phyloP scores from a whole-genome alignment of 306 rosid genomes.

The Trifolium pratense region DNA sequence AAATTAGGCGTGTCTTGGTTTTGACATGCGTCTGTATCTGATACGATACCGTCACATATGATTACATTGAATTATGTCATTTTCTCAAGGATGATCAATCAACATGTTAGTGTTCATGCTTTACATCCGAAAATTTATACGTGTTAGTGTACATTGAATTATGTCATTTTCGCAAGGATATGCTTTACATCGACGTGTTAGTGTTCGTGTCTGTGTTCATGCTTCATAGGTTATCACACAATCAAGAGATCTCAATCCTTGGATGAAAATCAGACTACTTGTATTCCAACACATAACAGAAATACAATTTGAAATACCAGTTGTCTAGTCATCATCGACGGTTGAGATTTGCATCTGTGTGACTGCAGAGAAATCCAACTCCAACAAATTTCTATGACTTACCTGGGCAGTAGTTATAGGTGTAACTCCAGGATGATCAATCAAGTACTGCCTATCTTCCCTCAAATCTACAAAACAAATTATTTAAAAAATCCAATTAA shows the following conservation, averaged over 20 bases:
- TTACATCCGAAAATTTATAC: no score
- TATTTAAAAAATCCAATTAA: slow-evolving; percentile 8
- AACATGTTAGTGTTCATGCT: no score
- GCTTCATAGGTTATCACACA: no score
- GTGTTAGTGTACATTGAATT: no score
- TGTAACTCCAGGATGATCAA: slow-evolving; percentile 70
- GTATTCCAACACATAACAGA: neutral
- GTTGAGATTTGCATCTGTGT: neutral
- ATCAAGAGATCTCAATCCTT: neutral
- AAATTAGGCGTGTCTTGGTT: no score
- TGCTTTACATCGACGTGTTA: no score
- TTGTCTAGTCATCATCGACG: neutral
- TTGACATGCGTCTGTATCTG: no score
- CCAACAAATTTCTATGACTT: neutral
- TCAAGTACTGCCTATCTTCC: slow-evolving; percentile 61
- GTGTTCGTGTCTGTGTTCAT: no score
- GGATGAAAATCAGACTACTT: neutral
- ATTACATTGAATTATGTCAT: no score
- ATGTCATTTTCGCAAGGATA: no score
- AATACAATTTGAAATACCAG: neutral
- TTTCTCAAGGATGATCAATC: no score
- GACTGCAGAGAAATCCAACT: neutral
- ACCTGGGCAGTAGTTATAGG: slow-evolving; percentile 68
- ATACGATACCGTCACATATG: no score
- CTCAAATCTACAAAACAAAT: slow-evolving; percentile 61